phyloP scores from a whole-genome alignment of 1,284 basidiomycete genomes.

The Leccinum subfulvum region DNA sequence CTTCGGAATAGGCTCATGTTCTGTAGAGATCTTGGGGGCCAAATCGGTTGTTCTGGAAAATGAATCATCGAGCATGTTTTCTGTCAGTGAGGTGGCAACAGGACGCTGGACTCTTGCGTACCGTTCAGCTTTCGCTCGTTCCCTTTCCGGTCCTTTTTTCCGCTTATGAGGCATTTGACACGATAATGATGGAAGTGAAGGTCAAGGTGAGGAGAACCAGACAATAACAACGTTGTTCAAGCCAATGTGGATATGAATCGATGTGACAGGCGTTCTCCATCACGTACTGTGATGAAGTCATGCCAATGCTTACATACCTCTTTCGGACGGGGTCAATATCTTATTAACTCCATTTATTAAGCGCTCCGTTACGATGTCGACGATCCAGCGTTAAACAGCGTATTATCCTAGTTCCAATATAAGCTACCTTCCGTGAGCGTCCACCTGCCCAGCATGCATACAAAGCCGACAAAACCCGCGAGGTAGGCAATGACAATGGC shows the following conservation, averaged over 20 bases:
- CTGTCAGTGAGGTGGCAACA: background rate
- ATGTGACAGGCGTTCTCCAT: background rate
- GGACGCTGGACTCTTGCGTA: constrained; percentile 23
- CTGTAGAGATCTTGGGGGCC: constrained; percentile 41
- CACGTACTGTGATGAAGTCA: background rate
- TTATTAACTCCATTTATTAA: constrained; percentile 8
- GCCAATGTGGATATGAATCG: background rate
- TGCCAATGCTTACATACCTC: background rate
- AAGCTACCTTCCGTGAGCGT: constrained; percentile 35
- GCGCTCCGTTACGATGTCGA: constrained; percentile 3
- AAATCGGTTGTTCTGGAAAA: constrained; percentile 48
- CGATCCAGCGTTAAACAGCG: constrained; percentile 14
- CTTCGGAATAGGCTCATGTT: constrained; percentile 65
- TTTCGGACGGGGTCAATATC: background rate
- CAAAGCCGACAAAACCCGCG: constrained; percentile 48
- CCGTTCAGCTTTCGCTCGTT: constrained; percentile 40
- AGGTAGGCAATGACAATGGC: constrained; percentile 47
- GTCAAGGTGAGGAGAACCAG: constrained; percentile 1
- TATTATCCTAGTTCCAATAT: constrained; percentile 35
- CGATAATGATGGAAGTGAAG: constrained; percentile 20
- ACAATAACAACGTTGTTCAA: constrained; percentile 19
- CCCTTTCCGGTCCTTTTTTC: constrained; percentile 50
- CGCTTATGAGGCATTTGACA: constrained; percentile 63
- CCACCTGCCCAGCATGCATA: constrained; percentile 31
- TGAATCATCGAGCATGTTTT: constrained; percentile 2